phyloP scores from a whole-genome alignment of 1,139 yeast genomes.

The Citeromyces hawaiiensis region DNA sequence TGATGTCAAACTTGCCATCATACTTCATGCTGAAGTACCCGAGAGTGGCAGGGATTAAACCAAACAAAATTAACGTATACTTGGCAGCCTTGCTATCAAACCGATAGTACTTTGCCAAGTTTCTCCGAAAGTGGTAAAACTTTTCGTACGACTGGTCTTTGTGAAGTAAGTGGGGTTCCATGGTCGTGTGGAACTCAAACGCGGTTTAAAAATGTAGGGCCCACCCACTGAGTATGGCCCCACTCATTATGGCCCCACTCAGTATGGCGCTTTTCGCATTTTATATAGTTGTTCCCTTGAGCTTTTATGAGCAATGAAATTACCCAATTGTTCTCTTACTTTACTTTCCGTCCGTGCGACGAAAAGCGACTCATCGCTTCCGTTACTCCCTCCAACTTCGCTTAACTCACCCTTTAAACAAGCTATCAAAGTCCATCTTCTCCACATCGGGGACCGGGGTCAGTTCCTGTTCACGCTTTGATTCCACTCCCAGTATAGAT shows the following conservation, averaged over 20 bases:
- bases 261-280: too few relatives aligned
- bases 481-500: constrained; percentile 6
- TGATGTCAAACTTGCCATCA: constrained; percentile 11
- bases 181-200: constrained; percentile 20
- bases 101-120: constrained; percentile 16
- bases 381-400: too few relatives aligned
- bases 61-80: constrained; percentile 16
- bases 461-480: neutral
- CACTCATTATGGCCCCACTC: too few relatives aligned
- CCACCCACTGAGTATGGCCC: too few relatives aligned
- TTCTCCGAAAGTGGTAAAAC: constrained; percentile 18
- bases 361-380: too few relatives aligned
- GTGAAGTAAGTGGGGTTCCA: constrained; percentile 6
- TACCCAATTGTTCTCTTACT: too few relatives aligned
- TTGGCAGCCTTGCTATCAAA: constrained; percentile 18
- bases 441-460: neutral
- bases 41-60: constrained; percentile 18
- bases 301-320: too few relatives aligned
- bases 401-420: neutral
- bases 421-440: neutral
- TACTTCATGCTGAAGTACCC: constrained; percentile 17
- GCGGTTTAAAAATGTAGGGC: too few relatives aligned
- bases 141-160: constrained; percentile 14
- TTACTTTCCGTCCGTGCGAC: too few relatives aligned
- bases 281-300: too few relatives aligned